Conservation (phyloP, 2,329 filamentous ascomycete species). For the Epichloe baconii region DNA sequence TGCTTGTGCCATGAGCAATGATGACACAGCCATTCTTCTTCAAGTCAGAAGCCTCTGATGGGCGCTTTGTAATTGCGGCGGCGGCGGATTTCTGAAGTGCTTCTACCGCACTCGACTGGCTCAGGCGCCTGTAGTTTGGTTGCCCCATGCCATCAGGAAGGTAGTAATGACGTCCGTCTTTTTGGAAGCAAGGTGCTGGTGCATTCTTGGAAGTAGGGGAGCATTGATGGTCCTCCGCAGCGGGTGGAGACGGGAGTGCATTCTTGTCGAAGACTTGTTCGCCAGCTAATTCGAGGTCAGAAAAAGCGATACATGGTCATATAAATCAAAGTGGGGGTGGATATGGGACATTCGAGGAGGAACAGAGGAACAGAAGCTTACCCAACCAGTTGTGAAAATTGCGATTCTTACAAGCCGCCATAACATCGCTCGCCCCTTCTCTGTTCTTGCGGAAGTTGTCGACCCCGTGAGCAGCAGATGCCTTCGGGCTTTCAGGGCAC, state of each 20-base stretch:
- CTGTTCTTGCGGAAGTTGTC: constrained; percentile 5
- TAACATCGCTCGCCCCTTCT: constrained; percentile 10
- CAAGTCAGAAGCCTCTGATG: neutral
- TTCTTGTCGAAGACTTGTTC: constrained; percentile 14
- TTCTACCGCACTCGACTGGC: constrained; percentile 6
- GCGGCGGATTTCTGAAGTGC: constrained; percentile 17
- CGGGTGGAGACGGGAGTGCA: constrained; percentile 18
- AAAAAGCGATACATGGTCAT: no score
- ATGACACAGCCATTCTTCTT: neutral
- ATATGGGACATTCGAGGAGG: neutral
- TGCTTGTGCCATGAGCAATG: neutral
- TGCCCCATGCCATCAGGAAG: constrained; percentile 4
- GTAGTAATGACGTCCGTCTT: constrained; percentile 16
- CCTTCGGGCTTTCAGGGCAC: constrained; percentile 21
- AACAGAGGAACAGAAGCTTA: constrained; percentile 10
- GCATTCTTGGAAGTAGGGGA: constrained; percentile 11
- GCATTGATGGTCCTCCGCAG: constrained; percentile 7
- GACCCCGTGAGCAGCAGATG: constrained; percentile 12
- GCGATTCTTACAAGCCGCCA: constrained; percentile 13
- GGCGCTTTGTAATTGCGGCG: constrained; percentile 9
- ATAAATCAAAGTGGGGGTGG: no score
- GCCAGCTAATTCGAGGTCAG: constrained; percentile 13
- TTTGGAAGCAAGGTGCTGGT: constrained; percentile 8
- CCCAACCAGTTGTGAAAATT: constrained; percentile 25
- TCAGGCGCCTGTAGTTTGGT: neutral